These are phyloP conservation scores for Peribolospora kevripleyi DNA, from an alignment of 768 basidiomycete genomes.

Conservation along the genomic window DNA sequence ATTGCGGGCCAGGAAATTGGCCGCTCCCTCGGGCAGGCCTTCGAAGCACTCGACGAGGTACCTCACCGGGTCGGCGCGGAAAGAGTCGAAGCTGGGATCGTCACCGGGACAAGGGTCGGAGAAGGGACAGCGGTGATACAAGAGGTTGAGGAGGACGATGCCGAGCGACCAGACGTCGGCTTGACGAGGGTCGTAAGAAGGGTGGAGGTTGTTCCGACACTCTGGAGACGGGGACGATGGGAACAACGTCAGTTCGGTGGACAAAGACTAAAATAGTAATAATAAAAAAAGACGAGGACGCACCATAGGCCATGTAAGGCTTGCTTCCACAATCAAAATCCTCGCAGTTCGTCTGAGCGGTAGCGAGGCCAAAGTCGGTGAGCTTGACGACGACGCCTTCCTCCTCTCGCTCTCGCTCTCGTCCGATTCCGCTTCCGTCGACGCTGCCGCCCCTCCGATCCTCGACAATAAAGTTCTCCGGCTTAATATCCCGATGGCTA, in stretches of 20 bases:
- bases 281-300: constrained; percentile 15
- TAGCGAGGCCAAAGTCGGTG: constrained; percentile 87
- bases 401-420: constrained; percentile 4
- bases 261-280: constrained; percentile 1
- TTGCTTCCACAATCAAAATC: constrained; percentile 98
- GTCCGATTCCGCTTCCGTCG: constrained; percentile 1
- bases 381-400: constrained; percentile 72
- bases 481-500: constrained; percentile 95
- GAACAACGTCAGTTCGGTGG: neutral
- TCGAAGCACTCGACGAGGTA: constrained; percentile 80
- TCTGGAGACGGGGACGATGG: constrained; percentile 28
- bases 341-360: constrained; percentile 59
- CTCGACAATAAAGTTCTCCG: constrained; percentile 91
- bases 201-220: constrained; percentile 90
- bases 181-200: constrained; percentile 75
- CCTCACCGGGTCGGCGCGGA: constrained; percentile 46
- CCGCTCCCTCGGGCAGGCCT: constrained; percentile 38
- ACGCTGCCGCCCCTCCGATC: constrained; percentile 33
- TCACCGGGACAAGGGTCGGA: constrained; percentile 66
- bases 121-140: constrained; percentile 98
- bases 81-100: constrained; percentile 58
- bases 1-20: constrained; percentile 55
- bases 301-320: constrained; percentile 95
- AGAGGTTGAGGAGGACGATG: constrained; percentile 96
- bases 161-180: constrained; percentile 98